Percentiles rank a stretch among this genome's conserved stretches.
Conservation (phyloP, 768 basidiomycete species). For the Sporobolomyces roseus region DNA sequence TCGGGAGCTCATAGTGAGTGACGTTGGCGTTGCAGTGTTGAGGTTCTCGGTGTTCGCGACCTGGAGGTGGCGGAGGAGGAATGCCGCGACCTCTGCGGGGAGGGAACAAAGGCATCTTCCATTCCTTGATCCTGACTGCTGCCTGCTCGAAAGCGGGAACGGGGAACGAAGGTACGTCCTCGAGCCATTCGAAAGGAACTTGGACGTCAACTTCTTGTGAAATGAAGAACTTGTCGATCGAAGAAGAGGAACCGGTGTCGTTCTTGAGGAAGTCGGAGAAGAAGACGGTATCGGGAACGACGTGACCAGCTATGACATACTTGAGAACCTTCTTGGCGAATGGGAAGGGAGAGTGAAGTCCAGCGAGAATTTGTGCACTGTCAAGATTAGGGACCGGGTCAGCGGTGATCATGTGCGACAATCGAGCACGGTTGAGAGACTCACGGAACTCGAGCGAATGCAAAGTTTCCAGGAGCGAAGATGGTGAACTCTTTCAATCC, state of each 20-base stretch:
- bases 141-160: not conserved
- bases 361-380: constrained; percentile 47
- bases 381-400: not conserved
- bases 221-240: not conserved
- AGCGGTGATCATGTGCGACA: not conserved
- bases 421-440: not conserved
- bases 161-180: constrained; percentile 3
- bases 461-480: constrained; percentile 27
- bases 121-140: not conserved
- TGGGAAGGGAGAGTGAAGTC: constrained; percentile 50
- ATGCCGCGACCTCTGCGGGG: not conserved
- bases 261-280: constrained; percentile 48
- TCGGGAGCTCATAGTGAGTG: constrained; percentile 41
- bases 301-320: constrained; percentile 50
- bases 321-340: constrained; percentile 43
- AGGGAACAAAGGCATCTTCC: constrained; percentile 5
- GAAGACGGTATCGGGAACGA: constrained; percentile 49
- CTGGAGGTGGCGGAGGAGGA: constrained; percentile 7
- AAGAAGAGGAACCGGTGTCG: constrained; percentile 23
- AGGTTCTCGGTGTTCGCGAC: not conserved
- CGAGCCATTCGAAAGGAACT: constrained; percentile 1
- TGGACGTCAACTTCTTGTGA: constrained; percentile 18
- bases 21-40: constrained; percentile 30
- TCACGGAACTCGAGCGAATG: constrained; percentile 28
- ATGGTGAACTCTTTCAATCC: constrained; percentile 38